Percentiles rank a stretch among this genome's conserved stretches.
These are phyloP conservation scores for Saccharum spontaneum DNA, from an alignment of 176 grass and related monocot genomes.

Conservation along the genomic window DNA sequence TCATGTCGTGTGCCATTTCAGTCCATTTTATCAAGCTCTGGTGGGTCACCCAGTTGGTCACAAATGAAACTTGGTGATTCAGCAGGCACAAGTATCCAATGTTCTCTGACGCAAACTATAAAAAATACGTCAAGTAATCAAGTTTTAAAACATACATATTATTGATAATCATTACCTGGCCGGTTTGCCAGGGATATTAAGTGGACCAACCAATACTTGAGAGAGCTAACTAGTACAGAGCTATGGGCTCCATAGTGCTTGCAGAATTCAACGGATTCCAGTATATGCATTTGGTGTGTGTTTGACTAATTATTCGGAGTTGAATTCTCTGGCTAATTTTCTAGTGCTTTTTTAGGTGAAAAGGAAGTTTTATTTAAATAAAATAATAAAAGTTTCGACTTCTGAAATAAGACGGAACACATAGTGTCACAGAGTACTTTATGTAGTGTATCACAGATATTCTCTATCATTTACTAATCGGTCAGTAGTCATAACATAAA, in stretches of 20 bases:
- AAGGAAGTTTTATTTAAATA: not conserved
- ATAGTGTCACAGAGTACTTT: not conserved
- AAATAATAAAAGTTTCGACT: not conserved
- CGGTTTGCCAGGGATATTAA: not conserved
- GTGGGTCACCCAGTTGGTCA: not conserved
- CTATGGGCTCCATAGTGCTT: not conserved
- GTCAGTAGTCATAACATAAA: not conserved
- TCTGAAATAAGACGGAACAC: too few species aligned
- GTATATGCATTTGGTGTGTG: slow-evolving; percentile 3
- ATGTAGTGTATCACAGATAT: not conserved
- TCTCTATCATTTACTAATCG: not conserved
- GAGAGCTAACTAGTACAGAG: not conserved
- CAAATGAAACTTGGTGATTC: too few species aligned
- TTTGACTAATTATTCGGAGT: slow-evolving; percentile 18
- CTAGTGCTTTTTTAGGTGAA: not conserved
- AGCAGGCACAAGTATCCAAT: not conserved
- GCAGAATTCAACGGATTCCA: slow-evolving; percentile 15
- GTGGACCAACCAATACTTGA: not conserved
- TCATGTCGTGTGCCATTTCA: not conserved
- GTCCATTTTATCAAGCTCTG: not conserved
- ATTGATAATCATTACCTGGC: not conserved
- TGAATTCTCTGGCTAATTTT: not conserved
- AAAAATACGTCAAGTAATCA: not conserved
- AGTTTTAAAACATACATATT: not conserved
- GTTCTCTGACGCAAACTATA: not conserved